These are phyloP conservation scores for Gillenia trifoliata DNA, from an alignment of 306 rosid genomes.

Conservation along the genomic window DNA sequence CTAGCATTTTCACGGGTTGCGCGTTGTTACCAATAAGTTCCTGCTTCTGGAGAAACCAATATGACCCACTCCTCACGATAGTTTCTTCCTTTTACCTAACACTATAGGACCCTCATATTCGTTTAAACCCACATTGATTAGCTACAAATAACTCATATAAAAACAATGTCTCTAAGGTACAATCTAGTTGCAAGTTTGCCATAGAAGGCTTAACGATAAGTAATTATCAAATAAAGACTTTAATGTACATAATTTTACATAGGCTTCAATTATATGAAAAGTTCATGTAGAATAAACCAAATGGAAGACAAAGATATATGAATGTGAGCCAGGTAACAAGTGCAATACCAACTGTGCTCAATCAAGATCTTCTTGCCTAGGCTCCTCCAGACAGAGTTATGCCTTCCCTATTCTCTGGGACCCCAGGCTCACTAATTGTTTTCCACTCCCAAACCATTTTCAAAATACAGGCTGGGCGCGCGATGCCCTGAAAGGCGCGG, in stretches of 20 bases:
- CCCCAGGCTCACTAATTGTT: slow-evolving; percentile 46
- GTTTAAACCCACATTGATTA: not conserved
- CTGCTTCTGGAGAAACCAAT: too few relatives aligned
- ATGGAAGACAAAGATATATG: not conserved
- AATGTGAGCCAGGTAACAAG: slow-evolving; percentile 29
- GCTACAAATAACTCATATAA: not conserved
- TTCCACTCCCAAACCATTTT: slow-evolving; percentile 57
- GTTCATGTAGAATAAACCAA: not conserved
- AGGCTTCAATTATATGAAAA: not conserved
- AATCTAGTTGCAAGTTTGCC: not conserved
- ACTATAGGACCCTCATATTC: not conserved
- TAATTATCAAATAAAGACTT: not conserved
- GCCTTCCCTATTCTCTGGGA: slow-evolving; percentile 56
- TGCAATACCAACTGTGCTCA: slow-evolving; percentile 40
- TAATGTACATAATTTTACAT: not conserved
- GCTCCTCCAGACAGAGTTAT: slow-evolving; percentile 67
- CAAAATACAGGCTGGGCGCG: too few relatives aligned
- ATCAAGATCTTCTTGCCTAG: slow-evolving; percentile 93
- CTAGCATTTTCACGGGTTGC: not conserved
- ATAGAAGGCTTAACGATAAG: not conserved
- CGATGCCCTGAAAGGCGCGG: slow-evolving; percentile 54
- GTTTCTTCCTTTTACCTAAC: not conserved
- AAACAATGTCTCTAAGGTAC: not conserved
- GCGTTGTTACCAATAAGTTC: too few relatives aligned
- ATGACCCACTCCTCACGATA: not conserved